Evolutionary conservation across 176 grass and related monocot species (phyloP).

Genomic region (Stipa capillata): DNA sequence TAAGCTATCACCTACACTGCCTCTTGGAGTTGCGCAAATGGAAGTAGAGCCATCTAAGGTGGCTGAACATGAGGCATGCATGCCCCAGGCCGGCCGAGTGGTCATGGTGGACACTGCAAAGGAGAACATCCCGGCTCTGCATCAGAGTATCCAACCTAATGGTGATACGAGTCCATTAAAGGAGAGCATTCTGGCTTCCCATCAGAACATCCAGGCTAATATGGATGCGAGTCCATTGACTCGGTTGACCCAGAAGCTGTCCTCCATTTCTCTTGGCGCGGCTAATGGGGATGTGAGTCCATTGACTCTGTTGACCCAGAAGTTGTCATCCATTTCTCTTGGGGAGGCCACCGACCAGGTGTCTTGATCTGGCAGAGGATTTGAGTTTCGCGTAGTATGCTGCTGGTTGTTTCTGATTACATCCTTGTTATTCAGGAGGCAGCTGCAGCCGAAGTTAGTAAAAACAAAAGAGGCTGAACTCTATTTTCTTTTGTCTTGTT

Average conservation of each 20-base stretch:
- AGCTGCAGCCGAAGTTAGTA: neutral
- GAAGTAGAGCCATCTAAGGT: neutral
- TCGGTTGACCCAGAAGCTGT: slow-evolving; percentile 24
- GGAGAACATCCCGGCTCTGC: slow-evolving; percentile 24
- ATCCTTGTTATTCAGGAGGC: slow-evolving; percentile 15
- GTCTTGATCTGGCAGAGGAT: neutral
- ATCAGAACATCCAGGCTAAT: too few relatives aligned
- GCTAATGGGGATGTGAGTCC: neutral
- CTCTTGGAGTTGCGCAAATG: neutral
- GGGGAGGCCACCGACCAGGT: neutral
- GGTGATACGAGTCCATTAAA: neutral
- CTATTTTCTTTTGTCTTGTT: neutral
- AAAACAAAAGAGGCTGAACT: neutral
- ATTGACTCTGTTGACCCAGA: slow-evolving; percentile 8
- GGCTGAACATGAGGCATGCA: neutral
- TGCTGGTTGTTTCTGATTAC: slow-evolving; percentile 13
- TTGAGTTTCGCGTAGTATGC: neutral
- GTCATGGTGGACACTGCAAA: slow-evolving; percentile 2
- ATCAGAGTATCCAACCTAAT: slow-evolving; percentile 17
- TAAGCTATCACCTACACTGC: neutral
- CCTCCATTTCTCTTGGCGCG: neutral
- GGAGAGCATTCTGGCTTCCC: neutral
- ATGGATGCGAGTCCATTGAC: too few relatives aligned
- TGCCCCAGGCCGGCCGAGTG: neutral
- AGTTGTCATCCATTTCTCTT: slow-evolving; percentile 25